Base-by-base conservation (phyloP, 2,329 filamentous ascomycete genomes). In the Bipolaris zeicola region DNA sequence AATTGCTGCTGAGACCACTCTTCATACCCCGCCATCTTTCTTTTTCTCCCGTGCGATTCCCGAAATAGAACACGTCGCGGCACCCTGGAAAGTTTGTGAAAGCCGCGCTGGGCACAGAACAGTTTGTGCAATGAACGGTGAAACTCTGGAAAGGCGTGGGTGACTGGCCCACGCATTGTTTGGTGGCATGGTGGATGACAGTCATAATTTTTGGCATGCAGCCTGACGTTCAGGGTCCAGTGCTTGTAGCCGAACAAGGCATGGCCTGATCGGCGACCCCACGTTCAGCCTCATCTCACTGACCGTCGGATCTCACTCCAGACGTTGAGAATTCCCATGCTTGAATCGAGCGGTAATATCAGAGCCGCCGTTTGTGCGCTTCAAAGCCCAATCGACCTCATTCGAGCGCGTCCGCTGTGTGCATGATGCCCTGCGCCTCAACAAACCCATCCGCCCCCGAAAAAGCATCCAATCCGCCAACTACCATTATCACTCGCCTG, bases 31-130 rank as follows among this genome's bases (percentile, higher is more conserved):
- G 60, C 62, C 67, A 72, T 72, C 39, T 55, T 59, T 50, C 22
- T 22, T 56, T 46, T 58, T 52, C 49, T 55, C 13, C 60, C 59
- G 33, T 54, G 52, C 16, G 55, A 37, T 41, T 59, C 48, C 5
- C 63, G 66, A 24, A 64, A 50, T 39, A 58, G 63, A 0, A 65
- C 54, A 38, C 72, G 71, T 18, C 62, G 57, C 3, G 71, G 64
- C 7, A 72, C 64, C 45, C 69, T 65, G 6, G 73, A 75, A 11
- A 74, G 70, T 50, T 70, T 72, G 61, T 74, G 73, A 46, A 72
- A 71, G 39, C 60, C 59, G 56, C 68, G 68, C 3, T 57, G 65
- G 14, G 59, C 41, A 58, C 69, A 72, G 60, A 70, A 72, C 20
- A 71, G 50, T n/a, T 58, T 65, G 45, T 70, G 66, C 24, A 73